Percentiles rank a stretch among this genome's conserved stretches.
Evolutionary conservation across 2,329 filamentous ascomycete species (phyloP).

Genomic region (Trichoderma oligosporum): DNA sequence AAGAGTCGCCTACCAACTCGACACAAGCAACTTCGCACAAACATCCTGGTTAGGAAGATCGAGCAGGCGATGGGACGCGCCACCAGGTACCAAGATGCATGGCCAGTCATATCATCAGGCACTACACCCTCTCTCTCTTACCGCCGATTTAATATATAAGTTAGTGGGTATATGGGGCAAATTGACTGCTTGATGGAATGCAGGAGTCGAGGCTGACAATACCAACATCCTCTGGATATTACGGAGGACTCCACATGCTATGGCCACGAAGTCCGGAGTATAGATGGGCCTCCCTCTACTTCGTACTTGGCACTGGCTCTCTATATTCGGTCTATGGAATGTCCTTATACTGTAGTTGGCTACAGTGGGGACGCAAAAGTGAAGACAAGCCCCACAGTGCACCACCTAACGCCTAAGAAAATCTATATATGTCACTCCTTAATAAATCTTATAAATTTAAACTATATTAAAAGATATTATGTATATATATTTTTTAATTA

Average conservation of each 20-base stretch:
- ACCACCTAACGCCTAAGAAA: neutral
- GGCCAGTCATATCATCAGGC: neutral
- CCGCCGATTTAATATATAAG: neutral
- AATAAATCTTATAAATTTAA: too few species aligned
- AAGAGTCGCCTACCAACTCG: neutral
- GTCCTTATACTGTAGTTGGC: too few species aligned
- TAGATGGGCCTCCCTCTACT: too few species aligned
- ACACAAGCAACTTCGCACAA: neutral
- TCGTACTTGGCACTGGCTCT: too few species aligned
- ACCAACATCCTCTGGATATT: neutral
- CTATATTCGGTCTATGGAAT: neutral
- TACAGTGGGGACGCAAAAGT: neutral
- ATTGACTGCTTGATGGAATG: neutral
- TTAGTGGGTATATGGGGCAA: neutral
- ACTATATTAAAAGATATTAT: too few species aligned
- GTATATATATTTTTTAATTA: too few species aligned
- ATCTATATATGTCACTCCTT: neutral
- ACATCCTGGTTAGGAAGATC: too few species aligned
- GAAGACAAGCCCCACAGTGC: neutral
- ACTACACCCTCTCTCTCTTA: slow-evolving; percentile 8
- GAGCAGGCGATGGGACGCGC: neutral
- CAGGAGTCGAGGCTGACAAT: neutral
- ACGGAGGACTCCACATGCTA: too few species aligned
- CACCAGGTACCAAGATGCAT: neutral
- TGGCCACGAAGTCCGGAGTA: too few species aligned